phyloP scores from a whole-genome alignment of 164 flowering plant genomes.

The Chloranthus sessilifolius region DNA sequence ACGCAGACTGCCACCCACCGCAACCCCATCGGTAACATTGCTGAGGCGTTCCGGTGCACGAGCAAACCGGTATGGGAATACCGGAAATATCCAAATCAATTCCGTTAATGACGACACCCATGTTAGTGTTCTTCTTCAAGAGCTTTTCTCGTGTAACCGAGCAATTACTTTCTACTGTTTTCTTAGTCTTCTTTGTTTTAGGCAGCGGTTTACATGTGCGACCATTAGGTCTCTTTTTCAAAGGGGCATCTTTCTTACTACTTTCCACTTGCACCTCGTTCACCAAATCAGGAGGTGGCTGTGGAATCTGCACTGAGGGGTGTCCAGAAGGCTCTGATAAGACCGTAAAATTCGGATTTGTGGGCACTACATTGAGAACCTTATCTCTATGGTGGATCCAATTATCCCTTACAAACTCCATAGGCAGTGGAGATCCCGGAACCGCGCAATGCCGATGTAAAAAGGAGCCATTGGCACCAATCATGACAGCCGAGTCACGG shows the following conservation, averaged over 20 bases:
- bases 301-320: constrained; percentile 44
- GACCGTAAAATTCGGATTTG: constrained; percentile 31
- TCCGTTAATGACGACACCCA: constrained; percentile 69
- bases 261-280: constrained; percentile 30
- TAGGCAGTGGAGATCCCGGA: constrained; percentile 35
- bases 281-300: constrained; percentile 34
- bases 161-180: constrained; percentile 34
- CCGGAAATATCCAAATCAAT: constrained; percentile 71
- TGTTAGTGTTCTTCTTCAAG: constrained; percentile 43
- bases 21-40: constrained; percentile 95
- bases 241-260: constrained; percentile 35
- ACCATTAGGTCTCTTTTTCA: constrained; percentile 39
- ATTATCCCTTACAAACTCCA: constrained; percentile 47
- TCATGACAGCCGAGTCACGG: constrained; percentile 43
- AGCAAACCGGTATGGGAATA: constrained; percentile 80
- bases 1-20: constrained; percentile 97
- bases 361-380: constrained; percentile 40
- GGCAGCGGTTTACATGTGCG: constrained; percentile 37
- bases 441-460: constrained; percentile 43
- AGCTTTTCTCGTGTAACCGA: constrained; percentile 43
- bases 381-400: constrained; percentile 62
- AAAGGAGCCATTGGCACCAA: constrained; percentile 39
- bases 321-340: constrained; percentile 41
- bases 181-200: constrained; percentile 53
- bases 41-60: constrained; percentile 78